phyloP scores from a whole-genome alignment of 2,329 filamentous ascomycete species.

The Penicillium glabrum region DNA sequence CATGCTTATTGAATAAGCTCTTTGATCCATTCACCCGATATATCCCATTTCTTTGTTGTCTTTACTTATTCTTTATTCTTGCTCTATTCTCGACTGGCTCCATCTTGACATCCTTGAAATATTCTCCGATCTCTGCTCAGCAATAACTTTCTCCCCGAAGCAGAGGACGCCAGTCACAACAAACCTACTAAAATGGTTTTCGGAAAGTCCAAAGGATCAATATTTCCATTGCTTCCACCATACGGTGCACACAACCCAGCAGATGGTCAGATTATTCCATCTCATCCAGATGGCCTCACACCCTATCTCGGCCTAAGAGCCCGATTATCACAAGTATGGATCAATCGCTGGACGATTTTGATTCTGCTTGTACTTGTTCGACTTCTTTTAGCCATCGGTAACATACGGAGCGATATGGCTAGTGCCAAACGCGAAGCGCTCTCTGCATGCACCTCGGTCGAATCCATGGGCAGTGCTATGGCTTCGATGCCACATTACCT shows the following conservation, averaged over 20 bases:
- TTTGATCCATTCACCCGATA: neutral
- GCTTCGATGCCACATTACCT: constrained; percentile 98
- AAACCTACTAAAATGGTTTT: constrained; percentile 30
- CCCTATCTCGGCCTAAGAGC: constrained; percentile 90
- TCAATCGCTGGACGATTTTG: constrained; percentile 95
- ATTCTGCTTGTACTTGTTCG: constrained; percentile 81
- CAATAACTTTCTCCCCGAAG: neutral
- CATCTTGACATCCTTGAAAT: neutral
- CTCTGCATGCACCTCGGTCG: constrained; percentile 85
- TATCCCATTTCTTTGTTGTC: neutral
- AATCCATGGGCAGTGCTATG: constrained; percentile 91
- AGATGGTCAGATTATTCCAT: constrained; percentile 55
- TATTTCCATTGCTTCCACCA: constrained; percentile 41
- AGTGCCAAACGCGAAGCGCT: constrained; percentile 79
- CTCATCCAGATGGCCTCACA: constrained; percentile 69
- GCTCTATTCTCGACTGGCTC: neutral
- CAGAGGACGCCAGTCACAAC: neutral
- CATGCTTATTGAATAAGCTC: neutral
- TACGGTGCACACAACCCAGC: constrained; percentile 42
- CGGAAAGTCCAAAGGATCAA: constrained; percentile 30
- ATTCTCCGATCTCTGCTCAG: neutral
- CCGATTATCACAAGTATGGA: constrained; percentile 91
- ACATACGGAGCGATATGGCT: constrained; percentile 70
- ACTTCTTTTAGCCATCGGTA: constrained; percentile 71
- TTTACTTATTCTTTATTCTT: neutral